Evolutionary conservation across 2,329 filamentous ascomycete genomes (phyloP).

Genomic region (Sclerotinia subarctica): DNA sequence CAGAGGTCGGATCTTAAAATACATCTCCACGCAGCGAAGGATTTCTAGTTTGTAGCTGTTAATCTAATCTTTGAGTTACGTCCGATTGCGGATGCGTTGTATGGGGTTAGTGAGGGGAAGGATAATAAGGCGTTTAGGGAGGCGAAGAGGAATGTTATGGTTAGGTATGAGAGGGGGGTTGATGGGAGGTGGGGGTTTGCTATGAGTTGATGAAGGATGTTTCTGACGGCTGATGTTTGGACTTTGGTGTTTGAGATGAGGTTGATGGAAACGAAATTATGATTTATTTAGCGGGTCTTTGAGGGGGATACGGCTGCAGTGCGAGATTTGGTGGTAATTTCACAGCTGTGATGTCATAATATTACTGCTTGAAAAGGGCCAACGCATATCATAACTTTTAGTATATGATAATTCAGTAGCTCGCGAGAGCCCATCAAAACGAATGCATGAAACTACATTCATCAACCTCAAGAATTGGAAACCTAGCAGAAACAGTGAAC

Average conservation of each 20-base stretch:
- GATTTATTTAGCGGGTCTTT: not conserved
- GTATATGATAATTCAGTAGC: not conserved
- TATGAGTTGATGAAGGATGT: constrained; percentile 21
- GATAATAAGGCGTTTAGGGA: constrained; percentile 31
- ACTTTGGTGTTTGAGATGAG: no score
- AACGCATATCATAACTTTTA: not conserved
- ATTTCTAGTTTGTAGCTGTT: not conserved
- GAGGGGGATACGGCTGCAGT: no score
- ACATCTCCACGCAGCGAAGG: not conserved
- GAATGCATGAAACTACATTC: not conserved
- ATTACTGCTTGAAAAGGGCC: no score
- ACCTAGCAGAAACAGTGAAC: no score
- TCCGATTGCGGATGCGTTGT: constrained; percentile 35
- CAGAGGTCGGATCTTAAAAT: not conserved
- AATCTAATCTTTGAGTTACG: constrained; percentile 20
- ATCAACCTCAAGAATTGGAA: not conserved
- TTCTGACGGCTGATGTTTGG: no score
- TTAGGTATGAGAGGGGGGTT: constrained; percentile 31
- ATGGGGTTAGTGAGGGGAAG: constrained; percentile 28
- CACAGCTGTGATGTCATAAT: not conserved
- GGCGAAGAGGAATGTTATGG: constrained; percentile 30
- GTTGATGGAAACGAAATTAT: not conserved
- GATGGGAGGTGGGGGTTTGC: constrained; percentile 32
- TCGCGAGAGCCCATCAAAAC: no score
- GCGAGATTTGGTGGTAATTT: not conserved